Percentiles rank a stretch among this genome's conserved stretches.
These are phyloP conservation scores for Scheffersomyces parashehatae DNA, from an alignment of 1,139 yeast species.

Conservation along the genomic window DNA sequence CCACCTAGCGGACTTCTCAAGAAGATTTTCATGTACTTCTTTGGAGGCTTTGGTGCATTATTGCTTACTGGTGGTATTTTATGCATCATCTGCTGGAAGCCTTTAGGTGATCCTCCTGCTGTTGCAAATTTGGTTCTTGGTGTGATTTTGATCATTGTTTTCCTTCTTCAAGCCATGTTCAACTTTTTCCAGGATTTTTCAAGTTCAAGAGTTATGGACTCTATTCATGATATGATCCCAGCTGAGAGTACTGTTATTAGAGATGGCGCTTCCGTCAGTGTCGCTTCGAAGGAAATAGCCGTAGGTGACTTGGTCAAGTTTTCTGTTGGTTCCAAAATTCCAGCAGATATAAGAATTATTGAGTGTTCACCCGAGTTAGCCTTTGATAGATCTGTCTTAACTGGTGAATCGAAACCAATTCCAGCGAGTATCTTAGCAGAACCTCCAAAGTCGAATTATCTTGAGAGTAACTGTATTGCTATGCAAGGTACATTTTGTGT, in stretches of 20 bases:
- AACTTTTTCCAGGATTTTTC: slow-evolving; percentile 54
- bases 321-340: slow-evolving; percentile 28
- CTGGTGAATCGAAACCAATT: slow-evolving; percentile 36
- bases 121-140: slow-evolving; percentile 49
- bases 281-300: slow-evolving; percentile 26
- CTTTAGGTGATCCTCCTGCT: slow-evolving; percentile 53
- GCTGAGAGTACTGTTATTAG: slow-evolving; percentile 27
- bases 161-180: slow-evolving; percentile 48
- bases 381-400: slow-evolving; percentile 36
- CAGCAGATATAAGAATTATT: slow-evolving; percentile 33
- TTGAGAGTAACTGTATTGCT: slow-evolving; percentile 43
- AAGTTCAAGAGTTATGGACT: slow-evolving; percentile 50
- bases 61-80: slow-evolving; percentile 47
- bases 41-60: slow-evolving; percentile 54
- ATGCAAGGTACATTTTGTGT: slow-evolving; percentile 48
- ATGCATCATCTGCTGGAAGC: slow-evolving; percentile 50
- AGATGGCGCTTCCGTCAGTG: slow-evolving; percentile 15
- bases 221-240: slow-evolving; percentile 48
- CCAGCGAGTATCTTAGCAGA: slow-evolving; percentile 20
- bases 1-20: slow-evolving; percentile 33
- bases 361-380: slow-evolving; percentile 26
- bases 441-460: slow-evolving; percentile 33
- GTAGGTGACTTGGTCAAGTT: slow-evolving; percentile 33
- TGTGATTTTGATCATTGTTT: slow-evolving; percentile 42
- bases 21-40: slow-evolving; percentile 39